phyloP scores from a whole-genome alignment of 768 basidiomycete genomes.

The Tylopilus subfusipes region DNA sequence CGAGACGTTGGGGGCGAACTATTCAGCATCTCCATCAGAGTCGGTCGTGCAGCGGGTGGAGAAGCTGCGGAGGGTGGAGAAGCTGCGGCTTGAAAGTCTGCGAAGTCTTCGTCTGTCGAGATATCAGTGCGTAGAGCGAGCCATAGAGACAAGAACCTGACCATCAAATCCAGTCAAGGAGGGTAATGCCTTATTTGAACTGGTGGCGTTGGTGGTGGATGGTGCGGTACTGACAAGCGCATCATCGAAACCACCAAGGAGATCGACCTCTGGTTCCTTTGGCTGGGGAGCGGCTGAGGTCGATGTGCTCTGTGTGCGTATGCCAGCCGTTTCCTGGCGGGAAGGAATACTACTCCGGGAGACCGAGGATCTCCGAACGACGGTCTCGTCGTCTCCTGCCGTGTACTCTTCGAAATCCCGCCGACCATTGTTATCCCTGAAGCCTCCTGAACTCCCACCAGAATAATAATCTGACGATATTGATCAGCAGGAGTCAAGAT shows the following conservation, averaged over 20 bases:
- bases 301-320: constrained; percentile 31
- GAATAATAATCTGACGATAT: constrained; percentile 35
- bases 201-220: constrained; percentile 7
- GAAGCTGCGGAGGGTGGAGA: constrained; percentile 35
- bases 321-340: constrained; percentile 34
- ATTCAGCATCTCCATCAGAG: constrained; percentile 50
- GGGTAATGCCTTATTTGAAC: constrained; percentile 32
- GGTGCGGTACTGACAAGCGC: constrained; percentile 36
- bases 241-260: constrained; percentile 76
- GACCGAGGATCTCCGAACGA: constrained; percentile 37
- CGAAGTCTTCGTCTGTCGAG: constrained; percentile 74
- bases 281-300: constrained; percentile 33
- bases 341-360: constrained; percentile 30
- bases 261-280: constrained; percentile 58
- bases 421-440: constrained; percentile 55
- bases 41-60: constrained; percentile 32
- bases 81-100: constrained; percentile 80
- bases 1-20: constrained; percentile 27
- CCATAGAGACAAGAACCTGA: constrained; percentile 1
- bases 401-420: constrained; percentile 90
- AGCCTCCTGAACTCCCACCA: constrained; percentile 49
- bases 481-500: neutral
- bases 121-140: constrained; percentile 7
- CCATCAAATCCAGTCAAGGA: constrained; percentile 29
- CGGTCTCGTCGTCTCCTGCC: constrained; percentile 87